Evolutionary conservation across 148 eudicot genomes (phyloP), one percentile per base, ranked within the genome.

Genomic region (Arctostaphylos glauca): DNA sequence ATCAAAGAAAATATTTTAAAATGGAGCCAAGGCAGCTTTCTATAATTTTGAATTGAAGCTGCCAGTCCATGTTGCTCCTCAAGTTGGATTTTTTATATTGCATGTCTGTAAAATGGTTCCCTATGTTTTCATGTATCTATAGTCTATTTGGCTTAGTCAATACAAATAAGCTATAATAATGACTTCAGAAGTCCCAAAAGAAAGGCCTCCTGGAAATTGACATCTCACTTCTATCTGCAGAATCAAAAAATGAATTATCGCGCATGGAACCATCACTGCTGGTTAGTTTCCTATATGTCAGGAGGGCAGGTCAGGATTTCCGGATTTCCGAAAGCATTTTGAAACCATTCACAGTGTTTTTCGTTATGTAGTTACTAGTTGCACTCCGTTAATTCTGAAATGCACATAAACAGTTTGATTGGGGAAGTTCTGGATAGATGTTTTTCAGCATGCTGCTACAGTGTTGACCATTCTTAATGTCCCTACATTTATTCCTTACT

Each of bases 191-290:
- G 41, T 19, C 67, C 80, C 38, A 64, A 70, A 81, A 38, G 9
- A 31, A 68, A 5, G 64, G 52, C 41, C 50, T 66, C 18, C 8
- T 62, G 9, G 3, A 83, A 55, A 84, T 46, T 49, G 72, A 53
- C 10, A 59, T 86, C 38, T 46, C 47, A 76, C 59, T 85, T 77
- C 68, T 52, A 49, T 62, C 74, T 88, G 85, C 90, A 95, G 98
- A 92, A 89, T 62, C 92, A 93, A 58, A 95, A 95, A 85, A 95
- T 95, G 98, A 95, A 95, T 81, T 95, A 95, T 75, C 97, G 97
- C 73, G 96, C 97, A 60, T 95, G 98, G 98, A 90, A 91, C 81
- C 96, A 95, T 74, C 92, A 96, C 16, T 91, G 92, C 83, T 91
- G 98, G 96, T 85, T 94, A 54, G 95, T 90, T 80, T 83, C 94